Evolutionary conservation across 148 eudicot genomes (phyloP).

Genomic region (Cornus florida): DNA sequence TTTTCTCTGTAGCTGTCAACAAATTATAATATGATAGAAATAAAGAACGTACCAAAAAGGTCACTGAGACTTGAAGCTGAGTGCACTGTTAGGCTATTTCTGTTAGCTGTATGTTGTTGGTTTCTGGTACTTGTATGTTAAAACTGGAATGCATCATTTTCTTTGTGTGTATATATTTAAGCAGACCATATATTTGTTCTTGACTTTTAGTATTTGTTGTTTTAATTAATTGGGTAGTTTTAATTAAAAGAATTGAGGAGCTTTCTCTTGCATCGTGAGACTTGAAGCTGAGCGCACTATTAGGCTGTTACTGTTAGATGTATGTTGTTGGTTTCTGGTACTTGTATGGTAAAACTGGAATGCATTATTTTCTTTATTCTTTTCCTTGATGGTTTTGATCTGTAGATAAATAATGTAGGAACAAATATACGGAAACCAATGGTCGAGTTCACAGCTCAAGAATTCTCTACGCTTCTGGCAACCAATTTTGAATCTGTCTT

Average conservation of each 20-base stretch:
- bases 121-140: neutral
- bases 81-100: neutral
- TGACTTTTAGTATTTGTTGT: too few species aligned
- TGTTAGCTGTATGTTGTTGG: neutral
- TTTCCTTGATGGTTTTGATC: neutral
- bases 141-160: neutral
- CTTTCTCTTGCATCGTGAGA: neutral
- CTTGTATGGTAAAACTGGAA: neutral
- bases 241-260: neutral
- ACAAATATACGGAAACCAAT: slow-evolving; percentile 66
- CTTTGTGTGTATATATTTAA: neutral
- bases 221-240: neutral
- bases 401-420: slow-evolving; percentile 78
- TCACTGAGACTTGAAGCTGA: neutral
- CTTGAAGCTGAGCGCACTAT: neutral
- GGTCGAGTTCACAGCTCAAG: slow-evolving; percentile 56
- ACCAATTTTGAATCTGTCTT: slow-evolving; percentile 71
- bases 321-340: slow-evolving; percentile 8
- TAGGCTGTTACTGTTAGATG: neutral
- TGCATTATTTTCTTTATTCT: neutral
- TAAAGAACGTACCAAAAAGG: too few species aligned
- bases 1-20: too few species aligned
- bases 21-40: too few species aligned
- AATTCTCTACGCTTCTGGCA: slow-evolving; percentile 47
- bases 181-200: too few species aligned